These are phyloP conservation scores for Backusella tuberculispora DNA, from an alignment of 192 early-diverging fungal genomes.

Conservation along the genomic window DNA sequence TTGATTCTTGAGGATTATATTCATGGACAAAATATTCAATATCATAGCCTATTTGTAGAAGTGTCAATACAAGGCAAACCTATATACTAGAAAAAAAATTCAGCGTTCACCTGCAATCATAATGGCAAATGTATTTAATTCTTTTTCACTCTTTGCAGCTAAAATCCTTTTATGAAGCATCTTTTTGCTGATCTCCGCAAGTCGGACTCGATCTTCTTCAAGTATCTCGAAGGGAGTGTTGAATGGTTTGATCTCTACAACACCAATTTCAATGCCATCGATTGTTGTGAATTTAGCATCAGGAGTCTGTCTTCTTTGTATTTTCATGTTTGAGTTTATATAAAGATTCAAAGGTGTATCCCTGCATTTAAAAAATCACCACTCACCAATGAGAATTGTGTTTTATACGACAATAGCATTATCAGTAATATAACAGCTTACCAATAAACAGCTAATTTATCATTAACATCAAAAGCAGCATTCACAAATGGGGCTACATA, in stretches of 20 bases:
- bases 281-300: conserved; percentile 18
- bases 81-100: conserved; percentile 15
- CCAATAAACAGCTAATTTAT: conserved; percentile 25
- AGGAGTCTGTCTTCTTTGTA: conserved; percentile 22
- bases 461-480: conserved; percentile 27
- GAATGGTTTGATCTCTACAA: conserved; percentile 25
- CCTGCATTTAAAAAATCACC: conserved; percentile 19
- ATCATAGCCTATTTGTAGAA: conserved; percentile 13
- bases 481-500: conserved; percentile 23
- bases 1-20: conserved; percentile 19
- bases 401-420: conserved; percentile 14
- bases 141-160: conserved; percentile 21
- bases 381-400: conserved; percentile 15
- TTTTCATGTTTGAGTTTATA: conserved; percentile 23
- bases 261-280: conserved; percentile 22
- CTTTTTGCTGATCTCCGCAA: conserved; percentile 22
- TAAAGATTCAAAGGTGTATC: conserved; percentile 17
- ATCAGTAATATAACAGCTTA: conserved; percentile 21
- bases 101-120: conserved; percentile 16
- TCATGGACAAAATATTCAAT: conserved; percentile 22
- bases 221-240: conserved; percentile 8
- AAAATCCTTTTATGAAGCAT: conserved; percentile 20
- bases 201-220: conserved; percentile 21
- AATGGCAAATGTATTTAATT: conserved; percentile 5
- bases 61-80: conserved; percentile 12